Percentiles rank a stretch among this genome's conserved stretches.
phyloP scores from a whole-genome alignment of 345 rosid genomes.

The Eucalyptus pauciflora region DNA sequence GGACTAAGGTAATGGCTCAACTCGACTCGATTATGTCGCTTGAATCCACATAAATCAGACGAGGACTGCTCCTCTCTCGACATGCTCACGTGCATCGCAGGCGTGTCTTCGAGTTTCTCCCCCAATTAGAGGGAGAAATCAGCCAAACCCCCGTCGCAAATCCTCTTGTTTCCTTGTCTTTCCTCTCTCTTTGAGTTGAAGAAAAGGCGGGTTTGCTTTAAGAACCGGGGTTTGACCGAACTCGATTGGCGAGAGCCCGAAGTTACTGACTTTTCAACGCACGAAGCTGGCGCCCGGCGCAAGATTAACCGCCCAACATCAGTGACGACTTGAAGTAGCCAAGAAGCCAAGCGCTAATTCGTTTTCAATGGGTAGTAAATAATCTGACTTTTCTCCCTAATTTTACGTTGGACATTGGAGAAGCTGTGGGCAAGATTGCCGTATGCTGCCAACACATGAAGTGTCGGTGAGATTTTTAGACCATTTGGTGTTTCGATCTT shows the following conservation, averaged over 20 bases:
- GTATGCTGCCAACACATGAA: neutral
- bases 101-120: neutral
- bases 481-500: neutral
- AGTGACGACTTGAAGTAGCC: neutral
- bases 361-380: neutral
- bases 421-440: neutral
- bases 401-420: neutral
- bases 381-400: neutral
- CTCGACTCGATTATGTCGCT: fast-evolving
- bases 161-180: neutral
- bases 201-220: neutral
- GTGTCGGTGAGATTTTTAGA: neutral
- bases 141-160: neutral
- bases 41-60: neutral
- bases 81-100: neutral
- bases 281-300: neutral
- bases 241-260: neutral
- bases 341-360: neutral
- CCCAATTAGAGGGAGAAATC: neutral
- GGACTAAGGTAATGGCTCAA: neutral
- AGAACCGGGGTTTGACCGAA: neutral
- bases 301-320: neutral
- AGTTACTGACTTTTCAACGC: neutral
- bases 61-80: neutral
- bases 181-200: neutral